Base-by-base conservation (phyloP, 257 asterid genomes). In the Nicotiana benthamiana region DNA sequence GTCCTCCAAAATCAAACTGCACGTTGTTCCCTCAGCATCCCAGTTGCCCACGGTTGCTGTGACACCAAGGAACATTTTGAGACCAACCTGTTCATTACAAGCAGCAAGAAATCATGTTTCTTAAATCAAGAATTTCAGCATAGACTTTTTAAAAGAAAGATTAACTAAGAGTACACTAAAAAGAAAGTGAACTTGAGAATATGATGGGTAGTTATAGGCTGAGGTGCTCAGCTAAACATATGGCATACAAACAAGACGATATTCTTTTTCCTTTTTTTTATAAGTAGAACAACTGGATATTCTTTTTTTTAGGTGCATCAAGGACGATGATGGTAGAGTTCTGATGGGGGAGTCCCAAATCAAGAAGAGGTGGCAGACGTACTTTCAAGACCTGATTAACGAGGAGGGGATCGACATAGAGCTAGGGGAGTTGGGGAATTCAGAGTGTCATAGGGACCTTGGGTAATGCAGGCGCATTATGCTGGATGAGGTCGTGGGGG, bases 1-100 rank as follows among this genome's bases (percentile, higher is more conserved):
- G 79, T 96, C 99, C 85, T 96, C 98, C 87, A 94, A 81, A 84
- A 96, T 91, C 43, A 96, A 81, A 83, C 98, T 92, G 93, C 99
- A 96, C 7, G 97, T 90, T 82, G 97, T 92, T 79, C 99, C 98
- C 81, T 96, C 99, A 18, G 91, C 61, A 74, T 96, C 97, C 97
- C 98, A 92, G 80, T 91, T 92, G 65, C 90, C 83, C 75, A 94
- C 98, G 60, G 93, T 87, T 75, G 97, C 97, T 80, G 96, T 87
- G 61, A 94, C 91, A 60, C 98, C 97, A 52, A 94, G 83, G 90
- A 94, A 94, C 98, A 92, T 94, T 89, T 94, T 94, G 85, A 94
- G 90, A 54, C 97, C 97, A 83, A 94, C 98, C 97, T 94, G 91
- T 83, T 80, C 28, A 75, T 54, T 46, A 22, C 48, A 24, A 48